phyloP scores from a whole-genome alignment of 2,329 filamentous ascomycete genomes.

The Tympanopsis confertula region DNA sequence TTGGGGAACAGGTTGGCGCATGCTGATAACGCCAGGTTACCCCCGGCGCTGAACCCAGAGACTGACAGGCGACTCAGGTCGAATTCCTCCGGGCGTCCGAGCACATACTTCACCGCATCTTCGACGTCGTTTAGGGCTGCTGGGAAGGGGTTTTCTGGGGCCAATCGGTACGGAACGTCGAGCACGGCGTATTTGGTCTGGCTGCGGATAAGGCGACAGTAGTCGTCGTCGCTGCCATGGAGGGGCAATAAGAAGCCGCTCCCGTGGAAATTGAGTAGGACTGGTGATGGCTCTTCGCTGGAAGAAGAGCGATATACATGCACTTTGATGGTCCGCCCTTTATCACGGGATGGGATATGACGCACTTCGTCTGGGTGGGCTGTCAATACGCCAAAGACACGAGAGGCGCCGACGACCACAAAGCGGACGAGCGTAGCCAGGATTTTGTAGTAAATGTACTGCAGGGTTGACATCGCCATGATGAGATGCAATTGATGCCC shows the following conservation, averaged over 20 bases:
- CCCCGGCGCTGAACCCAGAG: constrained; percentile 33
- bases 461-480: neutral
- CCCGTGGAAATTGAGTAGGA: constrained; percentile 23
- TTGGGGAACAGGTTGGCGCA: constrained; percentile 20
- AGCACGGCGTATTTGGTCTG: constrained; percentile 12
- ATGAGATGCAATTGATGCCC: no score
- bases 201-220: constrained; percentile 18
- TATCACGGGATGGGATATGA: constrained; percentile 14
- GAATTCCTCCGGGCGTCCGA: constrained; percentile 13
- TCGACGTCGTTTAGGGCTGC: constrained; percentile 26
- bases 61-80: constrained; percentile 24
- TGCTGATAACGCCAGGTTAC: constrained; percentile 24
- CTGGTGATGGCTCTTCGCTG: constrained; percentile 7
- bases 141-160: constrained; percentile 26
- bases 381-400: neutral
- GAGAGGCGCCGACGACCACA: neutral
- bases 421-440: neutral
- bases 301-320: constrained; percentile 12
- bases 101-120: constrained; percentile 18
- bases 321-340: constrained; percentile 11
- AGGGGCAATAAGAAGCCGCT: constrained; percentile 19
- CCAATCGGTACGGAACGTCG: constrained; percentile 24
- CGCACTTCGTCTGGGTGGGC: neutral
- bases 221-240: constrained; percentile 25
- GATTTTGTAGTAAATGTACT: neutral